These are phyloP conservation scores for Medicago arabica DNA, from an alignment of 306 rosid species.

Conservation along the genomic window DNA sequence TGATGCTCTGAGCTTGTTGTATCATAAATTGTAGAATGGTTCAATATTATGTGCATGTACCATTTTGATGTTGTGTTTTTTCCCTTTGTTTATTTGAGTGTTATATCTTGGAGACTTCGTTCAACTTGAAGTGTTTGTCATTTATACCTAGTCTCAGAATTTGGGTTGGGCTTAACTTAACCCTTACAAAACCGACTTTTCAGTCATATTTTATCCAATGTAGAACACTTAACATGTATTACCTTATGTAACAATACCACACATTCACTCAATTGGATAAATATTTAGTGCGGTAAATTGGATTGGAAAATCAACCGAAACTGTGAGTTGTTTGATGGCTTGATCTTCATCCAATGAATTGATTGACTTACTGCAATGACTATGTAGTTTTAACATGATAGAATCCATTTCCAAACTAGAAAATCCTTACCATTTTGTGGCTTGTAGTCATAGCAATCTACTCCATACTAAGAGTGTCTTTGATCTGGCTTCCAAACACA, in stretches of 20 bases:
- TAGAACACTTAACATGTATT: no score
- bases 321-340: neutral
- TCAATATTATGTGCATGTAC: conserved; percentile 1
- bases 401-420: neutral
- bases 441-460: neutral
- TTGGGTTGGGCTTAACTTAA: neutral
- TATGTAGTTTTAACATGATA: neutral
- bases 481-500: neutral
- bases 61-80: neutral
- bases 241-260: neutral
- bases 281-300: neutral
- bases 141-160: neutral
- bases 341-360: neutral
- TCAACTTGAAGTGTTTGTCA: neutral
- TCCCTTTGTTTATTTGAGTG: neutral
- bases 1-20: conserved; percentile 22
- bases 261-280: neutral
- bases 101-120: neutral
- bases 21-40: conserved; percentile 30
- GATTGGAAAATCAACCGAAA: neutral
- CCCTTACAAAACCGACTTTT: neutral
- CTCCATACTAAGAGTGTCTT: neutral
- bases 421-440: neutral
- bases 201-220: neutral
- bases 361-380: neutral